Evolutionary conservation across 2,329 filamentous ascomycete genomes (phyloP), one percentile per base, ranked within the genome.

Genomic region (Cladosporium sp.): DNA sequence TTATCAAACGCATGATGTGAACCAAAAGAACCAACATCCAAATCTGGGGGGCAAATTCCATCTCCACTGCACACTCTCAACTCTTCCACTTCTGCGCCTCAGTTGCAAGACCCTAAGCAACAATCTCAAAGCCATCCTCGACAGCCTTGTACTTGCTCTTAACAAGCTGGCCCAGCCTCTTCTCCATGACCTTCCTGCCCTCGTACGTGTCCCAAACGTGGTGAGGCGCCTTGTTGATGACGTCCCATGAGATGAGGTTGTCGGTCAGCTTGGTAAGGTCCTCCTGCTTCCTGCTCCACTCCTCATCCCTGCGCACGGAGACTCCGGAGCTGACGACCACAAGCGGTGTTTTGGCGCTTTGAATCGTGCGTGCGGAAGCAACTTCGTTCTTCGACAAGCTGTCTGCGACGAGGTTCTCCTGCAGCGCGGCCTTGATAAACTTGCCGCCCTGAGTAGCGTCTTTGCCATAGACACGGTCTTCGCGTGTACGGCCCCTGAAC

Each of bases 371-470:
- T 66, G 92, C 92, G 67, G 89, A 91, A 54, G 85, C 82, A 21
- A 96, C 88, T 74, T 99, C 95, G 38, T 91, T 91, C 77, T 89
- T 90, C 15, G 92, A 92, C 71, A 98, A 87, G 0, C 91, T 92
- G 70, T 89, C 86, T 0, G 93, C 93, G 36, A 97, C 92, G 0
- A 98, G 84, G 70, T 90, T 94, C 81, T 99, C 95, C 79, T 99
- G 95, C 65, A 99, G 83, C 79, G 93, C 92, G 4, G 93, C 91
- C 77, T 96, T 97, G 78, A 97, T 90, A 76, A 87, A 90, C 77
- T 93, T 96, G 68, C 91, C 92, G 28, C 84, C 85, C 78, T 96
- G 92, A 74, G 92, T 90, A 0, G 92, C 88, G 5, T 88, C 87
- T 54, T 87, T 85, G 14, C 95, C 95, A 78, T 91, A 96, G 12